phyloP scores from a whole-genome alignment of 2,329 filamentous ascomycete genomes.

The Diplodia mutila region DNA sequence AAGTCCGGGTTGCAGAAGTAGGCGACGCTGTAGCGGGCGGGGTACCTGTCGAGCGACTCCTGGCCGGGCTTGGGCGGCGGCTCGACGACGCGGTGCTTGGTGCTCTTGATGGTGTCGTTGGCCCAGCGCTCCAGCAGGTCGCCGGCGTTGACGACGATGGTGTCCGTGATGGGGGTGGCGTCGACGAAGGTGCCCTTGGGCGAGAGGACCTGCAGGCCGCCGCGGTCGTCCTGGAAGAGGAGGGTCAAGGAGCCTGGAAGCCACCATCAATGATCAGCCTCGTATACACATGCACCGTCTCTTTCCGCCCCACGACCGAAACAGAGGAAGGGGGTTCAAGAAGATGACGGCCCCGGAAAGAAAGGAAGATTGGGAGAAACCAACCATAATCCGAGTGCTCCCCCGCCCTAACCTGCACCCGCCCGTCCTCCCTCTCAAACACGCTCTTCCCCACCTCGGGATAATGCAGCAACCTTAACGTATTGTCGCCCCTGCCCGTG shows the following conservation, averaged over 20 bases:
- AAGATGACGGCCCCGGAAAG: too few species aligned
- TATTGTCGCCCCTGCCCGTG: constrained; percentile 59
- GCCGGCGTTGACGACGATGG: constrained; percentile 86
- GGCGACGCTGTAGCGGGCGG: constrained; percentile 79
- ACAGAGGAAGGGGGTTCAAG: too few species aligned
- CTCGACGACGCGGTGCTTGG: constrained; percentile 86
- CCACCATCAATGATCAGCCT: not conserved
- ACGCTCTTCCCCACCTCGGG: constrained; percentile 67
- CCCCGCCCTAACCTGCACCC: constrained; percentile 76
- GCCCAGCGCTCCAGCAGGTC: constrained; percentile 86
- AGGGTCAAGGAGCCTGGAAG: constrained; percentile 51
- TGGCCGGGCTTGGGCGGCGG: constrained; percentile 61
- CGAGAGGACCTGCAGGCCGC: constrained; percentile 56
- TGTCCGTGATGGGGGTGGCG: constrained; percentile 78
- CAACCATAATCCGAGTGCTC: constrained; percentile 71
- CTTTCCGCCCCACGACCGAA: too few species aligned
- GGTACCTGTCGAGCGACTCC: constrained; percentile 60
- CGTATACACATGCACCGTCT: not conserved
- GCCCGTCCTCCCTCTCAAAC: constrained; percentile 67
- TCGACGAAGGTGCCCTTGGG: constrained; percentile 80
- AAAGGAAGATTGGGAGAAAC: not conserved
- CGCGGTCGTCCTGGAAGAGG: constrained; percentile 46
- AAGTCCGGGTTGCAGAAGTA: constrained; percentile 93
- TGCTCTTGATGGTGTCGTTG: constrained; percentile 89
- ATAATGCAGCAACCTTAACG: constrained; percentile 75